Conservation (phyloP, 768 basidiomycete genomes). For the Trametes cingulata region DNA sequence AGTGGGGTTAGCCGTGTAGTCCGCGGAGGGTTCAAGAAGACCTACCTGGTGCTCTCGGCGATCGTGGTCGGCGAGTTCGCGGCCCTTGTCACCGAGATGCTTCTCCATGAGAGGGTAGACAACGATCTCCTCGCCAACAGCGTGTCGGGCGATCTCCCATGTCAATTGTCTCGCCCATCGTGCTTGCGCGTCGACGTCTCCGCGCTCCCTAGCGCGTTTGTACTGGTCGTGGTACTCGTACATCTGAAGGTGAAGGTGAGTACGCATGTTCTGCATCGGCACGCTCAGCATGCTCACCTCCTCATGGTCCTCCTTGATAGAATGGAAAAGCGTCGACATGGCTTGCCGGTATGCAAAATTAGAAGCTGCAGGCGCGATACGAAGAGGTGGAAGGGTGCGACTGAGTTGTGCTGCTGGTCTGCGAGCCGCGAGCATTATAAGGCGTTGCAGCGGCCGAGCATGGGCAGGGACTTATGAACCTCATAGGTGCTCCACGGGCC, state of each 20-base stretch:
- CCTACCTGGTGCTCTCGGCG: conserved; percentile 56
- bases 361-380: background rate
- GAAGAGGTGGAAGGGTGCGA: background rate
- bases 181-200: conserved; percentile 47
- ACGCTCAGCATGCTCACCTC: conserved; percentile 36
- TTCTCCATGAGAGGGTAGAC: conserved; percentile 65
- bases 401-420: background rate
- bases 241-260: conserved; percentile 41
- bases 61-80: conserved; percentile 53
- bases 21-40: background rate
- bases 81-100: conserved; percentile 52
- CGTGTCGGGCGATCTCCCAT: conserved; percentile 64
- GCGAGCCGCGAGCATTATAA: conserved; percentile 11
- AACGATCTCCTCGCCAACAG: conserved; percentile 62
- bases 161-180: conserved; percentile 57
- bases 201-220: conserved; percentile 33
- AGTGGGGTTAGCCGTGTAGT: background rate
- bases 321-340: conserved; percentile 39
- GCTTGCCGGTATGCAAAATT: conserved; percentile 1
- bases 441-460: background rate
- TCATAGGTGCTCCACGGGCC: background rate
- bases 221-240: conserved; percentile 57
- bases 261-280: background rate
- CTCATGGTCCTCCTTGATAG: conserved; percentile 51
- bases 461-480: background rate